Conservation (phyloP, 148 eudicot species). For the Selenicereus undatus region DNA sequence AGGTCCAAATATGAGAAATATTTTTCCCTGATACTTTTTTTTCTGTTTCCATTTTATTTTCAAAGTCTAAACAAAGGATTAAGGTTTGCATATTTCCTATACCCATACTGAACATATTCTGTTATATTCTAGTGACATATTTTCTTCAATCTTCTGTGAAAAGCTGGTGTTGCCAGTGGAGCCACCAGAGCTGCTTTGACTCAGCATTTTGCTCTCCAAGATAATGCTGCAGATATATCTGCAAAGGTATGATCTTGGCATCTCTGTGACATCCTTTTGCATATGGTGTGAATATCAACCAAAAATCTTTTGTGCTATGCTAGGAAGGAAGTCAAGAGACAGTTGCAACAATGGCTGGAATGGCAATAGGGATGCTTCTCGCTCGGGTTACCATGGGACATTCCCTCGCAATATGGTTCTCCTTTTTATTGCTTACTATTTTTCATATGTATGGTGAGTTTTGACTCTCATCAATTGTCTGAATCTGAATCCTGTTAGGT, state of each 20-base stretch:
- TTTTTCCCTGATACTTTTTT: too few relatives aligned
- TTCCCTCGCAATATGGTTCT: slow-evolving; percentile 74
- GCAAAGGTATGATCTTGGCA: slow-evolving; percentile 65
- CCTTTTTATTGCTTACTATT: slow-evolving; percentile 75
- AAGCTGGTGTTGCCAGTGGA: slow-evolving; percentile 99
- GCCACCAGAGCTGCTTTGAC: slow-evolving; percentile 99
- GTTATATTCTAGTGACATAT: slow-evolving; percentile 13
- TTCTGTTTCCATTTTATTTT: too few relatives aligned
- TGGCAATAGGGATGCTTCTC: slow-evolving; percentile 96
- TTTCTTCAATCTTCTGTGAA: slow-evolving; percentile 18
- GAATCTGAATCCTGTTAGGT: background rate
- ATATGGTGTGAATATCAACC: slow-evolving; percentile 5
- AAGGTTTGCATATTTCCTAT: background rate
- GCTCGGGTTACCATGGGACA: slow-evolving; percentile 79
- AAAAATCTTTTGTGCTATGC: slow-evolving; percentile 12
- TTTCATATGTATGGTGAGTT: slow-evolving; percentile 98
- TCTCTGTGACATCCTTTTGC: background rate
- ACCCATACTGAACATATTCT: background rate
- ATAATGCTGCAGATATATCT: slow-evolving; percentile 97
- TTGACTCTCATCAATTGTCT: background rate
- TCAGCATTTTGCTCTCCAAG: slow-evolving; percentile 94
- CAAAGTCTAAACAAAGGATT: background rate
- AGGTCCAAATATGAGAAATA: too few relatives aligned
- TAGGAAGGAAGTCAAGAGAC: slow-evolving; percentile 99
- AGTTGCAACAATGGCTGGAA: slow-evolving; percentile 92